Base-by-base conservation (phyloP, 2,329 filamentous ascomycete species). In the Botrytis fabae region DNA sequence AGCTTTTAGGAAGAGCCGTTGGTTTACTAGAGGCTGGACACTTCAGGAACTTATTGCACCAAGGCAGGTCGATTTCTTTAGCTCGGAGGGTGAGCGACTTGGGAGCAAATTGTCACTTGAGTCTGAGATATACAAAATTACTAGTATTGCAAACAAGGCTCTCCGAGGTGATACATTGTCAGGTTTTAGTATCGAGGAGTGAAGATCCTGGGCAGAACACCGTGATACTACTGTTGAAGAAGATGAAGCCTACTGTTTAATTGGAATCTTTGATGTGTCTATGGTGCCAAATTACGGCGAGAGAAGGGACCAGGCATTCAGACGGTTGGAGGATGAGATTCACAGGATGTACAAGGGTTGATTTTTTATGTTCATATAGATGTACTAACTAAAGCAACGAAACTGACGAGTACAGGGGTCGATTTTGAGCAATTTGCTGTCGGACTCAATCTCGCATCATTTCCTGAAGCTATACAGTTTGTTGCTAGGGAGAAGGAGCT, bases 11-110 rank as follows among this genome's bases (percentile, higher is more conserved):
- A n/a, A 46, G n/a, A 70, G 38, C 18, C 12, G 28, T 10, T 62
- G 57, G 42, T 70, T 70, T 5, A 70, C n/a, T 61, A 18, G 69
- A 62, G 57, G 57, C 32, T 70, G 57, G 28, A 70, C 42, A 1
- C 28, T 70, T 8, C 69, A 70, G 8, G 57, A 70, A 12, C 57
- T 70, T 9, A 32, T 70, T 38, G 10, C 42, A 28, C 42, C 42
- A 44, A 18, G 1, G 4, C 7, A 12, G 10, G 20, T 70, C 2
- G 57, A 46, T 0, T 70, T 70, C 57, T 70, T 62, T 62, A 61
- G 38, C 20, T 42, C 10, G 25, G 57, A 62, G 1, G n/a, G 42
- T 18, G 4, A 12, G 18, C 9, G 22, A 25, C 35, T 70, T 42
- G 57, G 57, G 1, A 28, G 18, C 5, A 70, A 70, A 10, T 32